These are phyloP conservation scores for Pinus taeda DNA, from an alignment of 75 land plant species.

Conservation along the genomic window DNA sequence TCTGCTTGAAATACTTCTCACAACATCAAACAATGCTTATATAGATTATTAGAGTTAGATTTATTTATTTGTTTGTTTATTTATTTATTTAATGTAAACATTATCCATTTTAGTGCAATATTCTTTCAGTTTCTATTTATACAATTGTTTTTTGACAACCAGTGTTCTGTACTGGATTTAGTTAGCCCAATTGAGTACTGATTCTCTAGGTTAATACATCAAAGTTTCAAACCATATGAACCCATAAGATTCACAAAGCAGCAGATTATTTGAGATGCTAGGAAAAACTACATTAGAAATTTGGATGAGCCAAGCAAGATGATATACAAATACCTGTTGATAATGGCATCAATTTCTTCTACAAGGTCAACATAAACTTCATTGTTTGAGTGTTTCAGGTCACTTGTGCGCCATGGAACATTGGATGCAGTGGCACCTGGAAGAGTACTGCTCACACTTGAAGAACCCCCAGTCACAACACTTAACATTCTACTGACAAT, in stretches of 20 bases:
- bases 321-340: constrained; percentile 54
- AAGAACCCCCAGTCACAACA: constrained; percentile 87
- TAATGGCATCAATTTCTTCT: constrained; percentile 87
- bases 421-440: constrained; percentile 82
- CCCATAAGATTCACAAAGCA: not conserved
- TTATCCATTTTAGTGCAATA: too few relatives aligned
- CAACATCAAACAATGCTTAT: too few relatives aligned
- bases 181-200: not conserved
- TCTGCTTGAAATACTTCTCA: too few relatives aligned
- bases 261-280: not conserved
- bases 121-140: too few relatives aligned
- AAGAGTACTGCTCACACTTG: constrained; percentile 70
- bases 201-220: not conserved
- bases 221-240: not conserved
- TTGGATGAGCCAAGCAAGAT: not conserved
- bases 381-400: constrained; percentile 75
- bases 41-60: too few relatives aligned
- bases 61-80: too few relatives aligned
- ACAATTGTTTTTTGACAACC: not conserved
- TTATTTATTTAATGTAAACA: too few relatives aligned
- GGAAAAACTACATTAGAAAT: too few relatives aligned
- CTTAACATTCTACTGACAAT: constrained; percentile 87
- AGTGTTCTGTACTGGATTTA: not conserved
- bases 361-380: constrained; percentile 93
- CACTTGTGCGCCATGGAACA: constrained; percentile 88